Conservation (phyloP, 352 stramenopile species). For the Phytophthora tentaculata region DNA sequence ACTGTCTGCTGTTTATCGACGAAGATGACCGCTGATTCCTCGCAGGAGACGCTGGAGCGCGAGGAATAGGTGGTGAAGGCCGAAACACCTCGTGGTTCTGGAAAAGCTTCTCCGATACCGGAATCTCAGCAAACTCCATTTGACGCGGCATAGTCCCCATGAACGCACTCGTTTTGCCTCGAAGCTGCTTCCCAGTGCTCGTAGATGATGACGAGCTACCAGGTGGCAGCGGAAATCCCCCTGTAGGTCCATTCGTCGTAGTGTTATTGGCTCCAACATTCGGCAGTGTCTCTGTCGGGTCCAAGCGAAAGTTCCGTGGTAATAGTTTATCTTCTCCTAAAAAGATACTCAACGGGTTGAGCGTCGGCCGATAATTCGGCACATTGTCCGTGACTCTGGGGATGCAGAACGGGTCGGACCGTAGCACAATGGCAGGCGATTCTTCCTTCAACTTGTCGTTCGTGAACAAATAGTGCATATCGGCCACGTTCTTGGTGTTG, state of each 20-base stretch:
- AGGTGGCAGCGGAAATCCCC: background rate
- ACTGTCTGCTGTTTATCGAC: slow-evolving; percentile 8
- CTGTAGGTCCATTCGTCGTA: background rate
- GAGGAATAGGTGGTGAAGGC: slow-evolving; percentile 15
- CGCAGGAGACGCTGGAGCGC: slow-evolving; percentile 17
- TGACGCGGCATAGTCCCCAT: slow-evolving; percentile 68
- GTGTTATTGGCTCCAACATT: slow-evolving; percentile 23
- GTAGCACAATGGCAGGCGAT: slow-evolving; percentile 51
- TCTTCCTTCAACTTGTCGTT: slow-evolving; percentile 72
- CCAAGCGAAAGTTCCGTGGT: slow-evolving; percentile 65
- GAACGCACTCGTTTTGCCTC: slow-evolving; percentile 56
- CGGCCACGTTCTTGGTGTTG: slow-evolving; percentile 47
- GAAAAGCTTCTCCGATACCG: slow-evolving; percentile 58
- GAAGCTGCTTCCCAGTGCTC: slow-evolving; percentile 27
- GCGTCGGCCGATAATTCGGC: slow-evolving; percentile 63
- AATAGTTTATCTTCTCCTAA: slow-evolving; percentile 73
- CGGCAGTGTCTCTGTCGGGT: slow-evolving; percentile 48
- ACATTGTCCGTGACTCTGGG: slow-evolving; percentile 78
- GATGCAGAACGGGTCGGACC: slow-evolving; percentile 76
- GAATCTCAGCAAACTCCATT: slow-evolving; percentile 57
- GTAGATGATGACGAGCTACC: slow-evolving; percentile 28
- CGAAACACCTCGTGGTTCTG: slow-evolving; percentile 45
- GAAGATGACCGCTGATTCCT: slow-evolving; percentile 7
- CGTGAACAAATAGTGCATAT: slow-evolving; percentile 69
- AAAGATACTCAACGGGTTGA: slow-evolving; percentile 80